phyloP scores from a whole-genome alignment of 1,284 basidiomycete genomes.

The Sparassis latifolia region DNA sequence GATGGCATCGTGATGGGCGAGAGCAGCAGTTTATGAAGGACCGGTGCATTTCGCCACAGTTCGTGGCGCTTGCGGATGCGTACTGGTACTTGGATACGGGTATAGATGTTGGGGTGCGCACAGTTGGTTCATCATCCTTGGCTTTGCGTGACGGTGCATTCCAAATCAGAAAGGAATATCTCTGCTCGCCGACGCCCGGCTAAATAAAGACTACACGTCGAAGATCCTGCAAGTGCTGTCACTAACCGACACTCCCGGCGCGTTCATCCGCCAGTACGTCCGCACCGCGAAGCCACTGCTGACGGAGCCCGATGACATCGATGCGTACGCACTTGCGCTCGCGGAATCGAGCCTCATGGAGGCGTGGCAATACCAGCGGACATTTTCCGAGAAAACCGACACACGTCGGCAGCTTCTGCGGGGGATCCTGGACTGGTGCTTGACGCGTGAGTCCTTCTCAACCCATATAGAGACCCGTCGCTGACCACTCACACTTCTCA shows the following conservation, averaged over 20 bases:
- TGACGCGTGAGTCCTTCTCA: conserved; percentile 51
- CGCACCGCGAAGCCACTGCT: conserved; percentile 64
- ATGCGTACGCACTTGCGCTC: conserved; percentile 59
- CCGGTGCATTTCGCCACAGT: conserved; percentile 64
- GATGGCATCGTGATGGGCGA: conserved; percentile 62
- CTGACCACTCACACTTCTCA: not conserved
- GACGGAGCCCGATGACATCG: conserved; percentile 59
- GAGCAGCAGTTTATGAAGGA: conserved; percentile 49
- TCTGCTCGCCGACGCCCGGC: conserved; percentile 63
- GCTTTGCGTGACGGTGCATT: not conserved
- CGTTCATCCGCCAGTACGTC: conserved; percentile 60
- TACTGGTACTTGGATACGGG: conserved; percentile 76
- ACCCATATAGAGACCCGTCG: not conserved
- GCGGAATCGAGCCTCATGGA: conserved; percentile 56
- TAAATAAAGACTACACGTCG: conserved; percentile 67
- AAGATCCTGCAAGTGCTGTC: conserved; percentile 68
- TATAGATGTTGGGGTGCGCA: conserved; percentile 51
- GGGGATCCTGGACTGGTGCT: conserved; percentile 60
- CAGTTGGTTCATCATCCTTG: not conserved
- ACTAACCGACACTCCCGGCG: conserved; percentile 39
- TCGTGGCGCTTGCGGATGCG: conserved; percentile 63
- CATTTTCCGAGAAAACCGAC: conserved; percentile 50
- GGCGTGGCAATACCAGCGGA: conserved; percentile 68
- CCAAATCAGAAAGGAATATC: conserved; percentile 53
- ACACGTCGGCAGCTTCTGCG: conserved; percentile 48